Evolutionary conservation across 2,329 filamentous ascomycete genomes (phyloP).

Genomic region (Gaeumannomyces sp.): DNA sequence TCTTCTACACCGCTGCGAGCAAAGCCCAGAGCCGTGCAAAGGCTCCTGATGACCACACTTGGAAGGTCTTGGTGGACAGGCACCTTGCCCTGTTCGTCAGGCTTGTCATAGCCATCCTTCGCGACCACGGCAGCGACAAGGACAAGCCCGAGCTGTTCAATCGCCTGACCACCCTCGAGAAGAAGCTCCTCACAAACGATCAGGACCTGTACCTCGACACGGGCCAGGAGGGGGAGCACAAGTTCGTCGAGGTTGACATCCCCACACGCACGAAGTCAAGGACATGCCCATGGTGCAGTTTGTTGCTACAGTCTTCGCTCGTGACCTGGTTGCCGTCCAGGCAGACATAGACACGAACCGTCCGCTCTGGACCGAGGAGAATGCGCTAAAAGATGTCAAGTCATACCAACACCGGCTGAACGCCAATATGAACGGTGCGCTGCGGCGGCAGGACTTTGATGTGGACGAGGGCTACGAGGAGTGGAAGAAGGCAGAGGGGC

Average conservation of each 20-base stretch:
- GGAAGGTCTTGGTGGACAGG: conserved; percentile 87
- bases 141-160: conserved; percentile 79
- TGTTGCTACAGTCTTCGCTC: conserved; percentile 79
- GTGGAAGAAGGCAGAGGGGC: conserved; percentile 87
- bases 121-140: conserved; percentile 76
- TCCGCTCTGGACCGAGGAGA: conserved; percentile 81
- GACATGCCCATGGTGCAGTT: conserved; percentile 92
- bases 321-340: conserved; percentile 74
- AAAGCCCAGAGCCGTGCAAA: conserved; percentile 76
- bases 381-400: conserved; percentile 85
- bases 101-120: conserved; percentile 71
- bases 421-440: conserved; percentile 67
- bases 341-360: conserved; percentile 79
- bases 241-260: conserved; percentile 72
- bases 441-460: conserved; percentile 84
- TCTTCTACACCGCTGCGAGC: conserved; percentile 92
- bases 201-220: conserved; percentile 71
- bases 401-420: conserved; percentile 86
- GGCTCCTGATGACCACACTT: conserved; percentile 72
- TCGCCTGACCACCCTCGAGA: conserved; percentile 76
- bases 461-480: conserved; percentile 78
- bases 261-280: conserved; percentile 85
- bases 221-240: conserved; percentile 52
- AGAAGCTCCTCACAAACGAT: conserved; percentile 88
- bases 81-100: conserved; percentile 94